Base-by-base conservation (phyloP, 2,329 filamentous ascomycete species). In the Leptographium flavum region DNA sequence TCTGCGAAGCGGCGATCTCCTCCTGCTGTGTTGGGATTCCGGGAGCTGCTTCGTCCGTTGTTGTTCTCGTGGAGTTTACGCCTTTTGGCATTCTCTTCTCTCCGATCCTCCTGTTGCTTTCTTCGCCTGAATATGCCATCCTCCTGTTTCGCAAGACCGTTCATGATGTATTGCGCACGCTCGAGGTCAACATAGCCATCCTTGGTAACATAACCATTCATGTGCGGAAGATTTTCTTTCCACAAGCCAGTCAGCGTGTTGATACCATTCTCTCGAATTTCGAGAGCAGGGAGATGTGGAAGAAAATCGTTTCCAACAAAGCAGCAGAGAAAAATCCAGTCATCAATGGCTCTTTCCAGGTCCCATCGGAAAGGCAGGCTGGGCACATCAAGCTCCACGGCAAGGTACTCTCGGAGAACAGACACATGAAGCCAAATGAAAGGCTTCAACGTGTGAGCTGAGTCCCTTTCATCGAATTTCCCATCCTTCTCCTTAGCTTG, bases 311-410 rank as follows among this genome's bases (percentile, higher is more conserved):
- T 98, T 53, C 90, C 90, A 46, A 96, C 90, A 60, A 96, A 96
- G 67, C 93, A 96, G 66, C 90, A 96, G 79, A 96, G 92, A 62
- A 96, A 96, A 14, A 96, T 87, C 92, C 90, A 96, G 60, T 96
- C 90, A 62, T 96, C 92, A 48, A 96, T 76, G 23, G 88, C 88
- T 52, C 92, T 80, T 63, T 98, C 92, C 38, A 98, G 71, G 59
- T 98, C 87, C 63, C 94, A 96, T 45, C 77, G 76, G 64, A 96
- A 96, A 2, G 81, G 81, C 53, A 94, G 76, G 46, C 79, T 75
- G 17, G 86, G 81, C 30, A 95, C 81, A 56, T 83, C 75, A 56
- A 98, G 78, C 63, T 98, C 92, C 43, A 86, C 81, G 47, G 83
- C 87, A 45, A 98, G 73, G 60, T 98, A 98, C 64, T 98, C 92